A percentile compares a stretch with the other conserved stretches of the same genome.
phyloP scores from a whole-genome alignment of 208 protist species.

The Tritrichomonas musculus region DNA sequence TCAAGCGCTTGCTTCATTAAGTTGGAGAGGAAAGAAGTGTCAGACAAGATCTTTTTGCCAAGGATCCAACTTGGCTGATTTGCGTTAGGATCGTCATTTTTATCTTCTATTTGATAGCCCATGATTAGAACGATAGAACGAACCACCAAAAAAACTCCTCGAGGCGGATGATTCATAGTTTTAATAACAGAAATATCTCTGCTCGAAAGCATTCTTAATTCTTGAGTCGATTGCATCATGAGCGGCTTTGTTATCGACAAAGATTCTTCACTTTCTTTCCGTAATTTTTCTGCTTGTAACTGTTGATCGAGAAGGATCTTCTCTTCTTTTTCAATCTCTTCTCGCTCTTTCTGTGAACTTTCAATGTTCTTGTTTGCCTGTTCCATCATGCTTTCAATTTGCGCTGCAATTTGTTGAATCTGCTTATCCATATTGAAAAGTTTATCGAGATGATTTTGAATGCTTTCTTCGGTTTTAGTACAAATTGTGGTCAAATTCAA shows the following conservation, averaged over 20 bases:
- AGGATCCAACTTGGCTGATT: neutral
- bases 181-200: slow-evolving; percentile 12
- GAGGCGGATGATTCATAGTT: neutral
- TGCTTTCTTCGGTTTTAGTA: too few species aligned
- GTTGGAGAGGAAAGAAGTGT: neutral
- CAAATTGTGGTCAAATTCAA: too few species aligned
- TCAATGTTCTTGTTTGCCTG: neutral
- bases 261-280: neutral
- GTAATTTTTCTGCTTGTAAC: neutral
- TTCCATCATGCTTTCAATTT: neutral
- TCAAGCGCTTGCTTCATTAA: neutral
- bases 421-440: neutral
- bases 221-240: neutral
- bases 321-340: neutral
- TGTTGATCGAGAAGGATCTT: neutral
- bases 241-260: neutral
- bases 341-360: neutral
- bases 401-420: neutral
- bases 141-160: neutral
- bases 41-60: neutral
- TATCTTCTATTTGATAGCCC: neutral
- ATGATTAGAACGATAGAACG: neutral
- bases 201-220: neutral
- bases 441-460: too few species aligned
- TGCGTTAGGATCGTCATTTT: neutral